Evolutionary conservation across 2,329 filamentous ascomycete genomes (phyloP).

Genomic region (Podosphaera fusca): DNA sequence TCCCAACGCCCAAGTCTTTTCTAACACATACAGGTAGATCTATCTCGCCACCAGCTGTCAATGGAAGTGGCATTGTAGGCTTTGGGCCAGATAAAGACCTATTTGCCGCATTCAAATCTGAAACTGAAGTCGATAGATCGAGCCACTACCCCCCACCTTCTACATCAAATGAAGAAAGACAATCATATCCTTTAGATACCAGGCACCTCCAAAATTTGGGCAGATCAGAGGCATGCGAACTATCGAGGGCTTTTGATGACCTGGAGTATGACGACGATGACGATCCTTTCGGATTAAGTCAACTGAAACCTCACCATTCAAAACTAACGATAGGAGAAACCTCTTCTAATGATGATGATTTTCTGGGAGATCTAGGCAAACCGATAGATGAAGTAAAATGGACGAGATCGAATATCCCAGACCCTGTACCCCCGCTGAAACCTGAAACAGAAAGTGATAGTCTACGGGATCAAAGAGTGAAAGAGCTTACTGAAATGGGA

Average conservation of each 20-base stretch:
- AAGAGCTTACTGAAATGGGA: slow-evolving; percentile 83
- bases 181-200: slow-evolving; percentile 21
- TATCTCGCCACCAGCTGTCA: slow-evolving; percentile 13
- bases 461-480: slow-evolving; percentile 56
- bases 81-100: slow-evolving; percentile 33
- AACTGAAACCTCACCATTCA: slow-evolving; percentile 22
- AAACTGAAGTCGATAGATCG: slow-evolving; percentile 42
- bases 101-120: slow-evolving; percentile 42
- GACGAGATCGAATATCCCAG: slow-evolving; percentile 15
- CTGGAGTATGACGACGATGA: slow-evolving; percentile 36
- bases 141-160: slow-evolving; percentile 38
- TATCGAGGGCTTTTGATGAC: slow-evolving; percentile 12
- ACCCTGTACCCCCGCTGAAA: slow-evolving; percentile 2
- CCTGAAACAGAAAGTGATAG: slow-evolving; percentile 22
- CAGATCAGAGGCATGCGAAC: slow-evolving; percentile 29
- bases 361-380: slow-evolving; percentile 38
- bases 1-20: slow-evolving; percentile 19
- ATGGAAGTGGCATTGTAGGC: slow-evolving; percentile 2
- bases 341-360: slow-evolving; percentile 33
- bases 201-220: slow-evolving; percentile 25
- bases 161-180: slow-evolving; percentile 15
- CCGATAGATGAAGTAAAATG: slow-evolving; percentile 40
- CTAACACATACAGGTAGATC: slow-evolving; percentile 11
- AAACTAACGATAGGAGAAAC: slow-evolving; percentile 9
- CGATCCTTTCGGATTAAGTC: slow-evolving; percentile 64